Conservation (phyloP, 176 grass and related monocot species). For the Urochloa ruziziensis region DNA sequence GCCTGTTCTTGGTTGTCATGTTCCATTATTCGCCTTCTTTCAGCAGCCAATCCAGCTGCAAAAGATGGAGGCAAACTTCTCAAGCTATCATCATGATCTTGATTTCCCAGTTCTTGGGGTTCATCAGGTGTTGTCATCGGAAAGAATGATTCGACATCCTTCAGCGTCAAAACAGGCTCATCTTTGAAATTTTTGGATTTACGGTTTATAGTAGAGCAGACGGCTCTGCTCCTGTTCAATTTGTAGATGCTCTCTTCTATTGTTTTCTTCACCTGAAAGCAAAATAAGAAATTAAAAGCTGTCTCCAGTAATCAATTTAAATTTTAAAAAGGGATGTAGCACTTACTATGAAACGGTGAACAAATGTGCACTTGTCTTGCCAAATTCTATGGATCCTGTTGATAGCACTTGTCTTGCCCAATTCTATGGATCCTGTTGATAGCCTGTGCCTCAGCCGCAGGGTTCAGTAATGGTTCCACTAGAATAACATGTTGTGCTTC, state of each 20-base stretch:
- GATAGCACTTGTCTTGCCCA: too few species aligned
- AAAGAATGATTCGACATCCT: conserved; percentile 71
- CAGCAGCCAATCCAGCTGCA: conserved; percentile 82
- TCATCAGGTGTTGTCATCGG: conserved; percentile 51
- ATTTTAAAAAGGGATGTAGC: background rate
- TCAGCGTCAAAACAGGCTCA: too few species aligned
- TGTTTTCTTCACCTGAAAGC: conserved; percentile 82
- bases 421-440: too few species aligned
- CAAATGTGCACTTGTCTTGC: conserved; percentile 85
- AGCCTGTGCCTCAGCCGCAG: conserved; percentile 83
- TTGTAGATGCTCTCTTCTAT: too few species aligned
- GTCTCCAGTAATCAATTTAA: background rate
- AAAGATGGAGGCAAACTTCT: conserved; percentile 75
- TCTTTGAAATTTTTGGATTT: too few species aligned
- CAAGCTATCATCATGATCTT: too few species aligned
- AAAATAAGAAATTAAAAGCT: background rate
- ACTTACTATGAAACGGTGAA: conserved; percentile 87
- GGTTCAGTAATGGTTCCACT: too few species aligned
- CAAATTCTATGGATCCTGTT: conserved; percentile 88
- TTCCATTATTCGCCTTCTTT: conserved; percentile 64
- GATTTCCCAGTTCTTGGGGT: conserved; percentile 28
- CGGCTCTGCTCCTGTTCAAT: too few species aligned
- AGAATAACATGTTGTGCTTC: too few species aligned
- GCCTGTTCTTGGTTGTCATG: conserved; percentile 24
- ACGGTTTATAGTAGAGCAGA: too few species aligned